Base-by-base conservation (phyloP, 2,329 filamentous ascomycete genomes). In the Onygenales sp. region DNA sequence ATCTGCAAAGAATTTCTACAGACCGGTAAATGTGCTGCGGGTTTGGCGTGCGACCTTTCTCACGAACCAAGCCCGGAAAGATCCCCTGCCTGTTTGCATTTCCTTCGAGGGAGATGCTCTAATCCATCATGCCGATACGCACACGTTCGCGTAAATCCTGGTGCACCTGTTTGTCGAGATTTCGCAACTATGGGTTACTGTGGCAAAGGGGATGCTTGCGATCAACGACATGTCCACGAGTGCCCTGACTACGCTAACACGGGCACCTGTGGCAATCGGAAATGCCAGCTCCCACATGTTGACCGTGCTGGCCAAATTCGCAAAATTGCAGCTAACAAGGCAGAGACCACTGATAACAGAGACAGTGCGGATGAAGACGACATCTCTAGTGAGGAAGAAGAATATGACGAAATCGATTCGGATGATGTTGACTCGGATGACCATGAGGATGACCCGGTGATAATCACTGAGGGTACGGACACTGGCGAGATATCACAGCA, bases 221-320 rank as follows among this genome's bases (percentile, higher is more conserved):
- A 81, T 56, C 83, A 93, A 59, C 86, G 90, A 57, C 93, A 98
- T 74, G 86, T 92, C 54, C 86, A 86, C 72, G 92, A 97, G 71
- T 97, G 93, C 71, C 92, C 93, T 58, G 87, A 95, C 69, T 96
- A 94, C 76, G 88, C 89, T 79, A 95, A 95, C 72, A 89, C 82
- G 56, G 92, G 92, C 63, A 76, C 78, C 58, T 98, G 93, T 81
- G 84, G 83, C 68, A 83, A 81, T 68, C 83, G 85, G 71, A 84
- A 85, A 60, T 97, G 92, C 76, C 87, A 86, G 67, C 80, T 95
- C 52, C 86, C 84, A 55, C 93, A 98, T 73, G 83, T 92, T 67
- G 88, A 93, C 73, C 84, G 88, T 72, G 90, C 90, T 67, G 90
- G 87, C 64, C 86, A 89, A 65, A 84, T 85, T 68, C 79, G 81